Evolutionary conservation across 805 yeast species (phyloP).

Genomic region (Blastobotrys peoriensis): DNA sequence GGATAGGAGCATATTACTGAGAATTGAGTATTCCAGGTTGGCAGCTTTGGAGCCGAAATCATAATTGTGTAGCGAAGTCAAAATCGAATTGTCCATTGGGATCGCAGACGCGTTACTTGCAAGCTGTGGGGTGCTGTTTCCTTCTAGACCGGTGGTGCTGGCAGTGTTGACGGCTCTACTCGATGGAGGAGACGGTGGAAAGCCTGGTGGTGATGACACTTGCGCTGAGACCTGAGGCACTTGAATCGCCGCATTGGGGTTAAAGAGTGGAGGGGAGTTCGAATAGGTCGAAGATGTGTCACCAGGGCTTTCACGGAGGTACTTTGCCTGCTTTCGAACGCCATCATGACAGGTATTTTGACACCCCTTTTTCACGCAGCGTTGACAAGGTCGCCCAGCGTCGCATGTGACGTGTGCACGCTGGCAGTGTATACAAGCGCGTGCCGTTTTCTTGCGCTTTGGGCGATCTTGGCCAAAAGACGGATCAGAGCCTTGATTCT

Average conservation of each 20-base stretch:
- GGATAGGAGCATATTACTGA: conserved; percentile 28
- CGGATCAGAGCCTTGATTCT: no score
- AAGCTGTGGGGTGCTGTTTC: conserved; percentile 1
- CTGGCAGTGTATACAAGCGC: conserved; percentile 87
- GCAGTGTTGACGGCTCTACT: neutral
- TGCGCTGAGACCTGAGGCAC: neutral
- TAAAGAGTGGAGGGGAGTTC: neutral
- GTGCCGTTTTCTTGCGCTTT: conserved; percentile 56
- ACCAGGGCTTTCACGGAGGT: conserved; percentile 54
- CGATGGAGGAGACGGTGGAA: conserved; percentile 1
- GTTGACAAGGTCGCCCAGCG: conserved; percentile 59
- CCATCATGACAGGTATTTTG: conserved; percentile 73
- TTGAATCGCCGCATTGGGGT: conserved; percentile 6
- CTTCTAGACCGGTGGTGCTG: neutral
- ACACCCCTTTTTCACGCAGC: conserved; percentile 65
- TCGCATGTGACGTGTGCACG: conserved; percentile 88
- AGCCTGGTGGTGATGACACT: neutral
- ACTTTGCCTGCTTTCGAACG: conserved; percentile 69
- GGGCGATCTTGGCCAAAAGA: neutral
- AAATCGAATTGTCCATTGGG: conserved; percentile 6
- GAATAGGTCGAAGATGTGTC: conserved; percentile 1
- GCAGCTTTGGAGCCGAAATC: conserved; percentile 33
- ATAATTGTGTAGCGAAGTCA: conserved; percentile 9
- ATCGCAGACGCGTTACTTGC: neutral
- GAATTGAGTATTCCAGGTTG: conserved; percentile 32